Evolutionary conservation across 1,284 basidiomycete species (phyloP).

Genomic region (Lentinula novae-zelandiae): DNA sequence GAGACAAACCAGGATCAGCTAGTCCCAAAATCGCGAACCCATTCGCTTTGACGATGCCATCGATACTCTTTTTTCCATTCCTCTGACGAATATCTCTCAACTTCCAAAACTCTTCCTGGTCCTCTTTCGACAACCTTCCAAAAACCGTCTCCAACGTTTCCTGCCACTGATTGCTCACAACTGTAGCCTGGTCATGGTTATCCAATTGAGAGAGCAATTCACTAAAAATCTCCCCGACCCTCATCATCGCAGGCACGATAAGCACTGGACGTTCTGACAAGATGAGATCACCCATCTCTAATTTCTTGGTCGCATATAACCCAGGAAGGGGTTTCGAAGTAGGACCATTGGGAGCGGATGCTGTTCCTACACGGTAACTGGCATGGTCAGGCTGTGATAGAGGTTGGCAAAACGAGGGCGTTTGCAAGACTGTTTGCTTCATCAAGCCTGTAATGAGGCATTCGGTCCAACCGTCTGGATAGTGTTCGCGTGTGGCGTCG

Average conservation of each 20-base stretch:
- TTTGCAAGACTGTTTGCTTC: constrained; percentile 19
- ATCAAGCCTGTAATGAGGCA: constrained; percentile 20
- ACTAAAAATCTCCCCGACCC: constrained; percentile 1
- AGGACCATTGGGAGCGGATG: not conserved
- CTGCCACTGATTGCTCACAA: constrained; percentile 8
- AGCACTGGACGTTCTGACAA: constrained; percentile 29
- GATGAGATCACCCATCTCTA: constrained; percentile 28
- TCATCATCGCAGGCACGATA: constrained; percentile 14
- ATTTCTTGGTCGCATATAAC: constrained; percentile 24
- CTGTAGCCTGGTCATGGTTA: not conserved
- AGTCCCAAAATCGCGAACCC: constrained; percentile 14
- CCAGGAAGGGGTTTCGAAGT: constrained; percentile 18
- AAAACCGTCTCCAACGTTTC: constrained; percentile 8
- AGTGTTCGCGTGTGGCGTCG: not conserved
- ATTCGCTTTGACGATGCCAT: constrained; percentile 26
- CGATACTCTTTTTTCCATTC: constrained; percentile 25
- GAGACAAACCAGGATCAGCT: not conserved
- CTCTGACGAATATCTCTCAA: constrained; percentile 24
- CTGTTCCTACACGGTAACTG: not conserved
- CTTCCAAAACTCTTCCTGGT: constrained; percentile 23
- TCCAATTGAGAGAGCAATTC: not conserved
- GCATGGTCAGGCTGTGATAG: constrained; percentile 12
- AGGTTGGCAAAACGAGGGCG: constrained; percentile 19
- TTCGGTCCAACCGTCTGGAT: constrained; percentile 20
- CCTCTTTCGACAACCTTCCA: constrained; percentile 20